Base-by-base conservation (phyloP, 441 rosid species). In the Geranium incanum region DNA sequence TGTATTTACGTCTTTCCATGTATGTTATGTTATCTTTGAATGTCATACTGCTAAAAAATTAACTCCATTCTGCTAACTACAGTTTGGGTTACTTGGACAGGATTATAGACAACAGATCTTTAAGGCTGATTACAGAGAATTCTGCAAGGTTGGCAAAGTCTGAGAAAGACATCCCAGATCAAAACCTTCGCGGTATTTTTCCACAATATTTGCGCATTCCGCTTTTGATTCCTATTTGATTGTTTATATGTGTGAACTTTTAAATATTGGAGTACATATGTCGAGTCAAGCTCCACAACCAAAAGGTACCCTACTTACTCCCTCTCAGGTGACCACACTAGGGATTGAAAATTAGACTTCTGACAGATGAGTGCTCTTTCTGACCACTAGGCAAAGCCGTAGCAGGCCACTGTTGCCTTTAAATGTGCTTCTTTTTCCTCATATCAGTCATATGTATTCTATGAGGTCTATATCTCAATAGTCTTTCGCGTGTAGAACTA, bases 41-140 rank as follows among this genome's bases (percentile, higher is more conserved):
- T 43, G 50, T 12, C 12, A 39, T 5, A 39, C 9, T 39, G 45
- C 45, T 39, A 39, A 39, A 39, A 28, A 28, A 9, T n/a, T 43
- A 5, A 55, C 9, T 63, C 64, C 28, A 64, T 72, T 72, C 45
- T 68, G 68, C 62, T 75, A 70, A 72, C 73, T 0, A 33, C 60
- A 50, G 8, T 77, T 64, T 65, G 19, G 11, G 8, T 77, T 67
- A 4, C 37, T 37, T 72, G 80, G 77, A 39, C 85, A 94, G 99
- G 85, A 89, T 92, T 52, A 89, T 95, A 79, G 98, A 95, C 81
- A 91, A 88, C 83, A 89, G 80, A 83, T 80, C 98, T 3, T 74
- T 95, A 77, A 87, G 86, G 83, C 82, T 95, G 85, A 92, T 95
- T 72, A 87, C 95, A 18, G 93, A 85, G 68, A 6, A 86, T 18